phyloP scores from a whole-genome alignment of 2,329 filamentous ascomycete genomes.

The Alternaria tenuissima region DNA sequence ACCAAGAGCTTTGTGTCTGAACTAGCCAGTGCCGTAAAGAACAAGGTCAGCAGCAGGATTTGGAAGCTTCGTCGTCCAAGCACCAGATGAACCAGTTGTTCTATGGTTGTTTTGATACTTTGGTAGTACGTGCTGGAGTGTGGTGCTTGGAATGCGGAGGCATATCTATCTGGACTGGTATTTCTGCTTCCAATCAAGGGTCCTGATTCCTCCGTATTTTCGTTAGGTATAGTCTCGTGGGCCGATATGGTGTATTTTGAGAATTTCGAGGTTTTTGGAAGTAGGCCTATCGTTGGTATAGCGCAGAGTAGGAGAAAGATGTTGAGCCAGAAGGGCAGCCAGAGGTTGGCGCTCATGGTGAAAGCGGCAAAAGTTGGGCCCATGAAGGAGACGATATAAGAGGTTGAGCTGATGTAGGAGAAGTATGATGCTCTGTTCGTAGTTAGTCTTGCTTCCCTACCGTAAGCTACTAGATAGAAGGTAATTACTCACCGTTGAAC shows the following conservation, averaged over 20 bases:
- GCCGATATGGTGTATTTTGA: not conserved
- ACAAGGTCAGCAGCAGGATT: conserved; percentile 43
- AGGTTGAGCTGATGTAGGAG: conserved; percentile 45
- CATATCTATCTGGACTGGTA: conserved; percentile 22
- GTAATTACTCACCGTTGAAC: conserved; percentile 36
- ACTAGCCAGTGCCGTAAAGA: conserved; percentile 49
- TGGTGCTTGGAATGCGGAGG: conserved; percentile 37
- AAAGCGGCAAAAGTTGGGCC: conserved; percentile 47
- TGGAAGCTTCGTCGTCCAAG: conserved; percentile 46
- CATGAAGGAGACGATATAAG: conserved; percentile 47
- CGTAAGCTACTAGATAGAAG: not conserved
- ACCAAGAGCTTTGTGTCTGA: conserved; percentile 51
- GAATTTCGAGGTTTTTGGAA: conserved; percentile 20
- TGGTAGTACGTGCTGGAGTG: conserved; percentile 14
- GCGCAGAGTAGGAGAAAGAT: conserved; percentile 39
- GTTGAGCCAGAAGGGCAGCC: conserved; percentile 49
- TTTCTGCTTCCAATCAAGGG: conserved; percentile 32
- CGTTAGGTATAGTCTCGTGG: not conserved
- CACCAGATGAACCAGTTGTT: conserved; percentile 29
- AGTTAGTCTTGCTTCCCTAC: conserved; percentile 8
- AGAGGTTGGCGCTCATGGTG: conserved; percentile 47
- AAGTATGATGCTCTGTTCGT: conserved; percentile 44
- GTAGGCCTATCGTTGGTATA: conserved; percentile 34
- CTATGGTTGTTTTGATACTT: conserved; percentile 23
- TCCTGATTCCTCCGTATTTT: conserved; percentile 26